Evolutionary conservation across 805 yeast species (phyloP).

Genomic region (Candida insectalens): DNA sequence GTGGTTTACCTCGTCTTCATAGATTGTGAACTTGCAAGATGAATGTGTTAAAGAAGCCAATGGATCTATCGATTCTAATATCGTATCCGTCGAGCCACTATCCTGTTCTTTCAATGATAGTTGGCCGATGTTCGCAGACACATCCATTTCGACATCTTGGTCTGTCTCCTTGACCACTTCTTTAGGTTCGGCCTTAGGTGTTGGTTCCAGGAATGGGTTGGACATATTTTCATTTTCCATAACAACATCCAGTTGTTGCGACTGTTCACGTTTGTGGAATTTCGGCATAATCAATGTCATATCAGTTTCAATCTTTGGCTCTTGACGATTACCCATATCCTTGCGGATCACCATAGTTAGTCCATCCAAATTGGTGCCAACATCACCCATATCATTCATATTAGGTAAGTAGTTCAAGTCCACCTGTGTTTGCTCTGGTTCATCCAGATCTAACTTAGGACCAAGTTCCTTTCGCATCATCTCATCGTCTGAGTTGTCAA

Average conservation of each 20-base stretch:
- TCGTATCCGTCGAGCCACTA: constrained; percentile 1
- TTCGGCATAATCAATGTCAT: constrained; percentile 30
- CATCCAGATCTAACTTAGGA: constrained; percentile 1
- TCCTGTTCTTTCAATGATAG: not conserved
- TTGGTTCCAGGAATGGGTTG: not conserved
- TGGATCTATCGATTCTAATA: constrained; percentile 18
- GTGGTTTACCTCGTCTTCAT: constrained; percentile 10
- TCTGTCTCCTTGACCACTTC: not conserved
- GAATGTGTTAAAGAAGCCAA: constrained; percentile 12
- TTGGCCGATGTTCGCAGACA: not conserved
- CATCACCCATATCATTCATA: constrained; percentile 5
- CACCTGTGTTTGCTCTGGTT: constrained; percentile 2
- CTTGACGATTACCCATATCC: constrained; percentile 5
- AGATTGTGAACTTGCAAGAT: constrained; percentile 11
- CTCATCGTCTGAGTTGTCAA: constrained; percentile 7
- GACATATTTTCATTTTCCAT: not conserved
- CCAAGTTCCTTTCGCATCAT: constrained; percentile 8
- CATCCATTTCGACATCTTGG: not conserved
- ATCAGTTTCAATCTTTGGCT: constrained; percentile 17
- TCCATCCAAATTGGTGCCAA: constrained; percentile 16
- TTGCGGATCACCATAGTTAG: constrained; percentile 21
- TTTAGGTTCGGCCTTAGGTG: not conserved
- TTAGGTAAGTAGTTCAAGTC: constrained; percentile 5
- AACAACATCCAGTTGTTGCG: not conserved
- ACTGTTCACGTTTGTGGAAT: not conserved